A percentile compares a stretch with the other conserved stretches of the same genome.
These are phyloP conservation scores for Dictyostelium capitatum DNA, from an alignment of 78 protist species.

Conservation along the genomic window DNA sequence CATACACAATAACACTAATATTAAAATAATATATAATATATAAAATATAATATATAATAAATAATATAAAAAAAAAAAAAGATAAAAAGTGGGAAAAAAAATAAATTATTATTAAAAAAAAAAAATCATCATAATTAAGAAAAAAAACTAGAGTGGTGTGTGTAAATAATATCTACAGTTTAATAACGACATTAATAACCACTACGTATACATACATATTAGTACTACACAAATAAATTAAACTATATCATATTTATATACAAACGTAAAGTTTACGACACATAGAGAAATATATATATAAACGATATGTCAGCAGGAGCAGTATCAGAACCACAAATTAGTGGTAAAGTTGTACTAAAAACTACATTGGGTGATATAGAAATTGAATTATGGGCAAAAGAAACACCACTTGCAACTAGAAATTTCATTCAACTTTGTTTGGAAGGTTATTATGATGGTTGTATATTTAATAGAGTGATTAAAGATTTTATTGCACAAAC, in stretches of 20 bases:
- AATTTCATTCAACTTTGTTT: constrained; percentile 94
- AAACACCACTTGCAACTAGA: constrained; percentile 90
- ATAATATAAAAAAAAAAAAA: neutral
- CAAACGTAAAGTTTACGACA: neutral
- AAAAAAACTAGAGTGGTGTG: no score
- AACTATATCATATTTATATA: neutral
- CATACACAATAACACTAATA: no score
- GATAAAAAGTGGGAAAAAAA: neutral
- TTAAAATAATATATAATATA: neutral
- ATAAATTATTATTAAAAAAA: no score
- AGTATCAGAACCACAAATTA: constrained; percentile 90
- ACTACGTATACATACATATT: no score
- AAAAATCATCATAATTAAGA: no score
- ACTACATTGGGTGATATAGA: constrained; percentile 94
- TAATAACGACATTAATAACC: neutral
- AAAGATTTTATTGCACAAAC: constrained; percentile 92
- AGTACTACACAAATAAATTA: neutral
- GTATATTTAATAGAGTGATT: constrained; percentile 93
- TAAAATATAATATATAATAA: neutral
- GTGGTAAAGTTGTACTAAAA: constrained; percentile 92
- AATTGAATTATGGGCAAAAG: constrained; percentile 96
- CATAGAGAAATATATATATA: no score
- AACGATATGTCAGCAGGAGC: neutral
- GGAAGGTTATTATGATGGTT: constrained; percentile 93
- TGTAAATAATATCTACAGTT: no score